Evolutionary conservation across 1,284 basidiomycete species (phyloP).

Genomic region (Boletus sp.): DNA sequence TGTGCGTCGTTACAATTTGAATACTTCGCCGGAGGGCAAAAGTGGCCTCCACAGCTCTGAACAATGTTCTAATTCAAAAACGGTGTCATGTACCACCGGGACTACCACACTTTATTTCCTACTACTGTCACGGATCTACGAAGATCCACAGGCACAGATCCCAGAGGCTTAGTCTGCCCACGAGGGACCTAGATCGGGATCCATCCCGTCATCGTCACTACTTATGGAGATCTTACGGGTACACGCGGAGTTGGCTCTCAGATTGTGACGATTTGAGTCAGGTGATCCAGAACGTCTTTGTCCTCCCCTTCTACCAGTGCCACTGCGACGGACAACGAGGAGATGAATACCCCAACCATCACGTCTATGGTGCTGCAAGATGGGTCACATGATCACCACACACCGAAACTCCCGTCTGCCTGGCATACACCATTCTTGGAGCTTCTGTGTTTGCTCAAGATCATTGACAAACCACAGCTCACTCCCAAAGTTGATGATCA

Average conservation of each 20-base stretch:
- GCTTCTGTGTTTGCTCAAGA: slow-evolving; percentile 10
- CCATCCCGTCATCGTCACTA: not conserved
- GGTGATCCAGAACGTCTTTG: slow-evolving; percentile 9
- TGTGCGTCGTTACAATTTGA: not conserved
- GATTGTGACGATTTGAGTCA: slow-evolving; percentile 5
- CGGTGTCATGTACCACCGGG: not conserved
- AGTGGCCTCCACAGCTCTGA: not conserved
- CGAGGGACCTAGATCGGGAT: not conserved
- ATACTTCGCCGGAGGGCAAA: not conserved
- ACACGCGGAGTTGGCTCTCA: slow-evolving; percentile 6
- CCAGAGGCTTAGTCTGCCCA: not conserved
- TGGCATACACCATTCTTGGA: slow-evolving; percentile 16
- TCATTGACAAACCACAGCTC: slow-evolving; percentile 5
- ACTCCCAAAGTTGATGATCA: not conserved
- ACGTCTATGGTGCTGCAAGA: slow-evolving; percentile 10
- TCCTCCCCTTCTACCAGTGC: slow-evolving; percentile 11
- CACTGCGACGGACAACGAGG: slow-evolving; percentile 7
- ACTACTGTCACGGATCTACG: not conserved
- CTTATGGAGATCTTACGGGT: not conserved
- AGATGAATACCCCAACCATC: not conserved
- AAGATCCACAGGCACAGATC: slow-evolving; percentile 1
- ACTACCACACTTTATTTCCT: not conserved
- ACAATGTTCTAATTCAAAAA: not conserved
- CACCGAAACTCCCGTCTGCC: not conserved
- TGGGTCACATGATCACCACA: not conserved